Percentiles rank a stretch among this genome's conserved stretches.
Evolutionary conservation across 345 rosid species (phyloP).

Genomic region (Chamaenerion angustifolium): DNA sequence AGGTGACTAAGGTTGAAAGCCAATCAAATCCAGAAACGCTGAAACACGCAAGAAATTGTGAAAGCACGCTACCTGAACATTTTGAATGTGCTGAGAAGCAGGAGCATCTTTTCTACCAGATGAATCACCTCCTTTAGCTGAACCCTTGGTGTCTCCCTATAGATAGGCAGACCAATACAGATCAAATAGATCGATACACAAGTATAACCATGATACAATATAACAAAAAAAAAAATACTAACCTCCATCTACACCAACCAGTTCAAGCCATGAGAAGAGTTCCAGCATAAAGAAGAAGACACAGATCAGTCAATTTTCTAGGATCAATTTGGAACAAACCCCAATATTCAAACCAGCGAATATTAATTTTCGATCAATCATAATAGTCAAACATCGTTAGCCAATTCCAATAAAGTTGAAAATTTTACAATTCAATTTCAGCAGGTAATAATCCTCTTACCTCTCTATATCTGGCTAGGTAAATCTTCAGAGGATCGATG

Average conservation of each 20-base stretch:
- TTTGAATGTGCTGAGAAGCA: constrained; percentile 24
- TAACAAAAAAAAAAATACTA: constrained; percentile 8
- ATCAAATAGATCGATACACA: constrained; percentile 4
- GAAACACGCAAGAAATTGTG: neutral
- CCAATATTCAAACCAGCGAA: neutral
- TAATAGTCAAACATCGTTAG: too few relatives aligned
- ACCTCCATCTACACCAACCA: constrained; percentile 76
- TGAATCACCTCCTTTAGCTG: constrained; percentile 54
- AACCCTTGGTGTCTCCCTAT: constrained; percentile 82
- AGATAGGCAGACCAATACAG: neutral
- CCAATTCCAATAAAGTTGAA: neutral
- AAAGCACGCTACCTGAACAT: constrained; percentile 34
- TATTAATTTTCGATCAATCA: neutral
- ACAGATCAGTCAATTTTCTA: neutral
- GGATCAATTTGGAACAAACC: neutral
- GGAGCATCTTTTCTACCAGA: constrained; percentile 37
- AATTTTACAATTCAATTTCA: neutral
- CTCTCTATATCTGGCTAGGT: constrained; percentile 76
- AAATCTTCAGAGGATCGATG: constrained; percentile 75
- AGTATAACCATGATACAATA: constrained; percentile 18
- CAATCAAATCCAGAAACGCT: neutral
- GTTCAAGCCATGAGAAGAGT: constrained; percentile 6
- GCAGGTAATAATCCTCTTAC: constrained; percentile 15
- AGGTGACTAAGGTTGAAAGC: neutral
- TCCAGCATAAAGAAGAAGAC: neutral